Evolutionary conservation across 176 grass and related monocot genomes (phyloP).

Genomic region (Triticum timopheevii): DNA sequence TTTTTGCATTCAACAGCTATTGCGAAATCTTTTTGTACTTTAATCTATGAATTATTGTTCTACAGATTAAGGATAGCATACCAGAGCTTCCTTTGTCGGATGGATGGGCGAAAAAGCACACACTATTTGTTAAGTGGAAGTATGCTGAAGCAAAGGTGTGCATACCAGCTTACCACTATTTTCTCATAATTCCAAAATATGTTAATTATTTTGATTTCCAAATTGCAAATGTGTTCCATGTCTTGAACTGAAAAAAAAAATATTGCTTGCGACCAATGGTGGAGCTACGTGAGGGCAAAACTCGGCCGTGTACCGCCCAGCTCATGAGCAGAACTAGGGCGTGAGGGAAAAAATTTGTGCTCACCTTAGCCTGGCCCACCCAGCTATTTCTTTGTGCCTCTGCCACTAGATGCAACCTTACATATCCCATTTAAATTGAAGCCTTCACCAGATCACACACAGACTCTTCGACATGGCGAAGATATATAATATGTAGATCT

Average conservation of each 20-base stretch:
- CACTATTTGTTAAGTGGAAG: slow-evolving; percentile 79
- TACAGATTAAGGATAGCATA: slow-evolving; percentile 75
- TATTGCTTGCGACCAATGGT: background rate
- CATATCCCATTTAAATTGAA: background rate
- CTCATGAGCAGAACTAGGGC: too few species aligned
- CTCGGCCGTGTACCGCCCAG: too few species aligned
- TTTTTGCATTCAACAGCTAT: background rate
- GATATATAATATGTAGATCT: slow-evolving; percentile 1
- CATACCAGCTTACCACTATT: background rate
- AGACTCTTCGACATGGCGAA: background rate
- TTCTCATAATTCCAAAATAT: background rate
- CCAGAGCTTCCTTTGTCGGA: slow-evolving; percentile 53
- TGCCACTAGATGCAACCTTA: background rate
- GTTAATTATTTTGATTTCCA: background rate
- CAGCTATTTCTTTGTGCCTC: background rate
- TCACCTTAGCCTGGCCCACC: background rate
- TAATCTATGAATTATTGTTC: background rate
- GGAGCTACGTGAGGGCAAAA: too few species aligned
- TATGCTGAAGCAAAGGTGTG: slow-evolving; percentile 78
- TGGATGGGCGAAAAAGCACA: slow-evolving; percentile 75
- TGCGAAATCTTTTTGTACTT: background rate
- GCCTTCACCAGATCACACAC: background rate
- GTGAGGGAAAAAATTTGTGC: too few species aligned
- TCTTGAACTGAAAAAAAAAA: background rate
- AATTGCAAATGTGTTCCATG: slow-evolving; percentile 1